phyloP scores from a whole-genome alignment of 192 early-diverging fungal species.

The Mortierella hygrophila region DNA sequence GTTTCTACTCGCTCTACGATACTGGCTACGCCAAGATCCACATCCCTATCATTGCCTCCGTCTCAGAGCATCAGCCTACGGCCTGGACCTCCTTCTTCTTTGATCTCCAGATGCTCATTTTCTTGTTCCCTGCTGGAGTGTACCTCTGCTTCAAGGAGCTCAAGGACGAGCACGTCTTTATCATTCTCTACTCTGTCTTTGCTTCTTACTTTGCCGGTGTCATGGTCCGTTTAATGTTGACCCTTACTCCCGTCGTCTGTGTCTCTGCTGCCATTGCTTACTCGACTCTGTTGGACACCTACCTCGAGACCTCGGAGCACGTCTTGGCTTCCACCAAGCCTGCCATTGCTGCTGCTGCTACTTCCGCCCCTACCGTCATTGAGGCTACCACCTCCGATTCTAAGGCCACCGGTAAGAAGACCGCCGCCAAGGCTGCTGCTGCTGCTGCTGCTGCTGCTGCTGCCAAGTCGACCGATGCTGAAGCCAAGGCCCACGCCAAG shows the following conservation, averaged over 20 bases:
- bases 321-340: slow-evolving; percentile 32
- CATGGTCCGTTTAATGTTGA: slow-evolving; percentile 99
- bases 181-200: slow-evolving; percentile 97
- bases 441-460: slow-evolving; percentile 11
- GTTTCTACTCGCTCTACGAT: slow-evolving; percentile 99
- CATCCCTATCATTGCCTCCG: slow-evolving; percentile 99
- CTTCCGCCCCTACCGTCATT: slow-evolving; percentile 17
- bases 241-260: slow-evolving; percentile 97
- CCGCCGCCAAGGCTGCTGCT: slow-evolving; percentile 9
- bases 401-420: slow-evolving; percentile 8
- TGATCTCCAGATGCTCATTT: slow-evolving; percentile 97
- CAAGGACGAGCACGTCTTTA: slow-evolving; percentile 97
- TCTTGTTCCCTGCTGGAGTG: slow-evolving; percentile 96
- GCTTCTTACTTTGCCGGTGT: slow-evolving; percentile 99
- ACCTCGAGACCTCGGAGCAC: slow-evolving; percentile 68
- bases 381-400: slow-evolving; percentile 15
- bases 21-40: slow-evolving; percentile 99
- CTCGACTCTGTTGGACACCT: slow-evolving; percentile 89
- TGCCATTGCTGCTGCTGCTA: slow-evolving; percentile 5
- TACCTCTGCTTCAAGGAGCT: slow-evolving; percentile 97
- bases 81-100: slow-evolving; percentile 99
- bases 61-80: slow-evolving; percentile 99
- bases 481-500: slow-evolving; percentile 44
- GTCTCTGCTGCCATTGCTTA: slow-evolving; percentile 93
- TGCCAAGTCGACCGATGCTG: slow-evolving; percentile 22